A percentile compares a stretch with the other conserved stretches of the same genome.
Evolutionary conservation across 2,329 filamentous ascomycete species (phyloP).

Genomic region (Verticillium nonalfalfae): DNA sequence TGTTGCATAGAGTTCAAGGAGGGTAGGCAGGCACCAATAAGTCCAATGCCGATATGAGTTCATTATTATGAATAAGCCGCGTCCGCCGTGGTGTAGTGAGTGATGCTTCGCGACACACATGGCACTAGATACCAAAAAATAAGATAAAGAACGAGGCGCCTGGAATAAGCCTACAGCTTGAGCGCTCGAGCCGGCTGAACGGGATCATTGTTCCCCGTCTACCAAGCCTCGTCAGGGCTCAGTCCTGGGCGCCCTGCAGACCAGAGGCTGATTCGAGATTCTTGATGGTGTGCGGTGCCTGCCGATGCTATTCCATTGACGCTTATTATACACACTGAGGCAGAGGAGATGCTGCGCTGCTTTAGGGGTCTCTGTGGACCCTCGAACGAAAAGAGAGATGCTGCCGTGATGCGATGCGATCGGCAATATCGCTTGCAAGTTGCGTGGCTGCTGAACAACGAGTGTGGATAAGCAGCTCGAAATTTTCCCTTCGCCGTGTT

Average conservation of each 20-base stretch:
- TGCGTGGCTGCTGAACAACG: neutral
- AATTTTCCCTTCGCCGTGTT: neutral
- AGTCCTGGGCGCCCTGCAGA: neutral
- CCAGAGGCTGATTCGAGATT: neutral
- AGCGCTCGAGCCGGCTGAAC: neutral
- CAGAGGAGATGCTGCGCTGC: neutral
- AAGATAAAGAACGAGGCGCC: neutral
- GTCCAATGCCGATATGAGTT: neutral
- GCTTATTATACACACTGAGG: neutral
- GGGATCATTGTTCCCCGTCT: neutral
- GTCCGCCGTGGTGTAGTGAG: neutral
- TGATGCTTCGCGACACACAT: neutral
- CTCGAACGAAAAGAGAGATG: neutral
- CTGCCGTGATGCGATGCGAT: neutral
- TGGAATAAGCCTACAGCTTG: neutral
- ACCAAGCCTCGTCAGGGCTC: neutral
- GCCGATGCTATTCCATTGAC: neutral
- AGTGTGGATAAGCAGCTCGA: neutral
- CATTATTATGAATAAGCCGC: neutral
- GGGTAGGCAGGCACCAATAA: neutral
- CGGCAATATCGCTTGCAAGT: neutral
- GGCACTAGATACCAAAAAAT: neutral
- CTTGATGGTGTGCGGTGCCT: neutral
- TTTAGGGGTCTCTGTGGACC: neutral
- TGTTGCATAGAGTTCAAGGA: neutral